Evolutionary conservation across 202 grass and related monocot species (phyloP), one percentile per base, ranked within the genome.

Genomic region (Musa balbisiana): DNA sequence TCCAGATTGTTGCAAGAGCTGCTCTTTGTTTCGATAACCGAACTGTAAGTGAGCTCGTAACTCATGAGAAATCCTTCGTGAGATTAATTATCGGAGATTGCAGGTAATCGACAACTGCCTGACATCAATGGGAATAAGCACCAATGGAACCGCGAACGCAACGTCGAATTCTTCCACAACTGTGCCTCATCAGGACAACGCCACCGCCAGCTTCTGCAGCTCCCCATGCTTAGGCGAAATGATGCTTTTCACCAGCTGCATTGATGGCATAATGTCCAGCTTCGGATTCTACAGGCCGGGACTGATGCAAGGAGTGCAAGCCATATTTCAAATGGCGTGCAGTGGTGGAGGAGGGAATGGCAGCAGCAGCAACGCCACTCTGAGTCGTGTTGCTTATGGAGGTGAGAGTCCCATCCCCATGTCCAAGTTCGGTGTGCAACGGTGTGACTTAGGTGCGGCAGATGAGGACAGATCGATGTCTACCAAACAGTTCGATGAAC

Each of bases 11-110:
- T 68, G 74, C 95, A 33, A 86, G 70, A 26, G 95, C 95, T n/a
- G 89, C 87, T 76, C 91, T 94, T 71, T 99, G 95, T 73, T 90
- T 99, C 10, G 95, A 94, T 82, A 92, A 99, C 25, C 86, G 76
- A 86, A 23, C 73, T 25, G 95, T 94, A 82, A 76, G 81, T 66
- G 21, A 20, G 21, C 50, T 52, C 19, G 1, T 53, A 20, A 51
- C 14, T 43, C 5, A 5, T 43, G 33, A 43, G 58, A 8, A 6
- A 21, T 8, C 13, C 17, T 62, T 62, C 17, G 20, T 62, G 0
- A 6, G 58, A 17, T 9, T 71, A 9, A 22, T 19, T 5, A 22
- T 23, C 3, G 6, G 17, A 14, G 23, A 51, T 49, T 66, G 52
- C 49, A 99, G 95, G 85, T 90, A 11, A 84, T 99, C 52, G 94